A percentile compares a stretch with the other conserved stretches of the same genome.
Evolutionary conservation across 2,329 filamentous ascomycete species (phyloP).

Genomic region (Neofusicoccum parvum): DNA sequence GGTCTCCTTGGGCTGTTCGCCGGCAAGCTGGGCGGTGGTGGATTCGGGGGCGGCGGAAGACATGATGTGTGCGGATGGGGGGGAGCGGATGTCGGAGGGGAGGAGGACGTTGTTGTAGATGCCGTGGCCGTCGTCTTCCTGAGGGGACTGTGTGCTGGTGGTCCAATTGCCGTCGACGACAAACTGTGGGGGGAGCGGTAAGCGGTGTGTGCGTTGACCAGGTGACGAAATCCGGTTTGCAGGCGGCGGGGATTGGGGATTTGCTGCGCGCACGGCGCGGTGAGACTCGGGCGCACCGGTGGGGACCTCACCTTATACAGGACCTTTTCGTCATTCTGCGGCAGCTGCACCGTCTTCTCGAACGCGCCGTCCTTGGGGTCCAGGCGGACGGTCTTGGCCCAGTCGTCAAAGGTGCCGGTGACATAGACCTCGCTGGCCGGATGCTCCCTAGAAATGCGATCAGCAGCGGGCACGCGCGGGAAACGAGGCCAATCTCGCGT

Average conservation of each 20-base stretch:
- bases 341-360: conserved; percentile 77
- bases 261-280: conserved; percentile 7
- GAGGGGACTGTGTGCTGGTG: conserved; percentile 76
- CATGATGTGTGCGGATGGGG: conserved; percentile 56
- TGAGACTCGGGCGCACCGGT: conserved; percentile 12
- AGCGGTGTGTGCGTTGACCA: conserved; percentile 23
- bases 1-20: conserved; percentile 59
- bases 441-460: conserved; percentile 67
- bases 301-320: conserved; percentile 81
- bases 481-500: conserved; percentile 39
- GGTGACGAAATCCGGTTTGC: conserved; percentile 21
- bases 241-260: conserved; percentile 19
- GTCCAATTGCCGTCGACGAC: conserved; percentile 93
- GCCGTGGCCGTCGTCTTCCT: conserved; percentile 78
- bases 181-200: conserved; percentile 62
- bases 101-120: conserved; percentile 93
- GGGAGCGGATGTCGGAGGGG: conserved; percentile 67
- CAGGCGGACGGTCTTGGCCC: conserved; percentile 83
- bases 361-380: conserved; percentile 72
- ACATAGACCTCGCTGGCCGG: conserved; percentile 86
- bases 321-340: conserved; percentile 69
- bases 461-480: conserved; percentile 11
- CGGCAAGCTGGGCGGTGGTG: conserved; percentile 71
- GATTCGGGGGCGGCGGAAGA: conserved; percentile 71
- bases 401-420: conserved; percentile 93